Base-by-base conservation (phyloP, 306 rosid species). In the Coriaria nepalensis region DNA sequence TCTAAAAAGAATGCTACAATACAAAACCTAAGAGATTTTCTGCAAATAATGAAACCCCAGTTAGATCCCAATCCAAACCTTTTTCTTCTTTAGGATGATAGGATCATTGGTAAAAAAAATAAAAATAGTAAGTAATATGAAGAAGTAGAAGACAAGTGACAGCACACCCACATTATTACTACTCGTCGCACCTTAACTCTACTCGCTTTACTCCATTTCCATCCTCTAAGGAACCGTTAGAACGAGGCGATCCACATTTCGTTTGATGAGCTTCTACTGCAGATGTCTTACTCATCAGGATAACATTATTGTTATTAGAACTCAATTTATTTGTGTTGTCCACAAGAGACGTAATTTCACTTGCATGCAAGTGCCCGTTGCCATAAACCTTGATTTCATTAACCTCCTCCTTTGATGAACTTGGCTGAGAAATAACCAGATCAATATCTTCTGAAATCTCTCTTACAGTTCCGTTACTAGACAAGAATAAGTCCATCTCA, bases 11-110 rank as follows among this genome's bases (percentile, higher is more conserved):
- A 5, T 14, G 52, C 47, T 61, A 38, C 29, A 60, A 54, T 57
- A 60, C 64, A 57, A 65, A 11, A 60, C 65, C 70, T 68, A 87
- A 59, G 83, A 73, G 86, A 69, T 73, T 68, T 68, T 70, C 72
- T 60, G 59, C 74, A 85, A 84, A 79, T 85, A 69, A 52, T 49
- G 82, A 76, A 83, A 79, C 69, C 94, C 73, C 83, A 62, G 83
- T 57, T 29, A 71, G 55, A 60, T 71, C 86, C 86, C 93, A 69
- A 59, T 69, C 72, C 86, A 66, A 58, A 65, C 74, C 81, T 66
- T 56, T 62, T 63, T 60, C 65, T 70, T 68, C 11, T 6, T 20
- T 79, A 75, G 78, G 74, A 75, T 73, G 93, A 70, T 67, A 84
- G 98, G 84, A 59, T 68, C 63, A 73, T 68, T 68, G 47, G 3